Evolutionary conservation across 2,329 filamentous ascomycete genomes (phyloP), one percentile per base, ranked within the genome.

Genomic region (Beauveria sp.): DNA sequence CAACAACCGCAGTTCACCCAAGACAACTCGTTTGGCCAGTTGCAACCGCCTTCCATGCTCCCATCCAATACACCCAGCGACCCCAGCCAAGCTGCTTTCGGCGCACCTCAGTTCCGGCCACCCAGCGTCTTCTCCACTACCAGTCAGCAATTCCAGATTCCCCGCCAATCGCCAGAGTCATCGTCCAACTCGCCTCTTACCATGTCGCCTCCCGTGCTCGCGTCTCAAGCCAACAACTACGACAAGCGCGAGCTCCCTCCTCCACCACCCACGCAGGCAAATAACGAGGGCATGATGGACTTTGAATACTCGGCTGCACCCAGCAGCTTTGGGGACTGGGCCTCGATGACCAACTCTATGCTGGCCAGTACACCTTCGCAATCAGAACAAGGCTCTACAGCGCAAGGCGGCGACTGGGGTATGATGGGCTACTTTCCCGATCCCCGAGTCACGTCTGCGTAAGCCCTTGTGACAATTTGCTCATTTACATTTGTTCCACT

Each of bases 261-360:
- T 22, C 70, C 70, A 7, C 67, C 65, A 16, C 68, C 69, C 8
- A 65, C 65, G 12, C 69, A 70, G 20, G 63, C 57, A 66, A 12
- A 55, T 12, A 65, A 63, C 22, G 72, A 74, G 30, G 66, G 68
- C 10, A 70, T 75, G 66, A 78, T 79, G 74, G 76, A 77, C 50
- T 78, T 78, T 66, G 75, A 78, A 58, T 78, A 75, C 63, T 74
- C 76, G 34, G 70, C 75, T 3, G 69, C 70, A 3, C 69, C 71
- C 8, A 70, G 75, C 38, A 69, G 73, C 10, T 77, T 78, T 50
- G 73, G 77, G 2, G 75, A 77, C 62, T 78, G 76, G 76, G 75
- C 75, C 60, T 73, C 69, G 60, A 70, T 78, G 34, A 66, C 70
- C 26, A 71, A 72, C 24, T 67, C 72, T 24, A 69, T 75, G 22